Conservation (phyloP, 2,329 filamentous ascomycete genomes). For the Cladosporium velox region DNA sequence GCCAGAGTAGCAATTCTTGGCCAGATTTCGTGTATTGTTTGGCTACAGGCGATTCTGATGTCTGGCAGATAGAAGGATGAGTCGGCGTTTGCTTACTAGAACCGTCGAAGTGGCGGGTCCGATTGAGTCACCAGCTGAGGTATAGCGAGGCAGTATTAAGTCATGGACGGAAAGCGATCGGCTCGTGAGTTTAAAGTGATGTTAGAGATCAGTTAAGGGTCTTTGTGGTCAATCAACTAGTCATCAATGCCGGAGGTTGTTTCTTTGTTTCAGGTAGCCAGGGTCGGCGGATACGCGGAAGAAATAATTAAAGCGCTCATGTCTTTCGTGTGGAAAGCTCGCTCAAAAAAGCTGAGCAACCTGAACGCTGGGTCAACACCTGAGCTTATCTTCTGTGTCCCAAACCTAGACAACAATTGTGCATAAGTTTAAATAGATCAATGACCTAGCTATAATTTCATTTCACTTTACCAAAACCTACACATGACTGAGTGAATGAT, state of each 20-base stretch:
- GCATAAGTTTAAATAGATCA: background rate
- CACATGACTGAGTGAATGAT: background rate
- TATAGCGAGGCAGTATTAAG: background rate
- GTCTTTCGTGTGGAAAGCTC: background rate
- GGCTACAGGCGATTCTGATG: background rate
- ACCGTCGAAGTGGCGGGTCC: background rate
- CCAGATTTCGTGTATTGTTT: background rate
- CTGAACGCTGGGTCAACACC: background rate
- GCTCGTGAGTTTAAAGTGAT: background rate
- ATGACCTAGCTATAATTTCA: background rate
- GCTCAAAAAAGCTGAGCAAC: background rate
- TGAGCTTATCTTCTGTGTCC: background rate
- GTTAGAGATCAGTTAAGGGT: background rate
- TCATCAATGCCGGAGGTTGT: constrained; percentile 4
- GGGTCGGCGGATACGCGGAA: background rate
- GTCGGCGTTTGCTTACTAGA: background rate
- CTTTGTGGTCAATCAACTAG: background rate
- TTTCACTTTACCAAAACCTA: background rate
- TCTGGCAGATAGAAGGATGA: background rate
- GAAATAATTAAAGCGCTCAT: background rate
- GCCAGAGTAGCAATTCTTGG: background rate
- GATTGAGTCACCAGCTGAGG: background rate
- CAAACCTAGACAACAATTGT: background rate
- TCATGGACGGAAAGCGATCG: background rate
- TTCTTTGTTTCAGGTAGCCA: constrained; percentile 3